Evolutionary conservation across 257 asterid species (phyloP).

Genomic region (Plantago ovata): DNA sequence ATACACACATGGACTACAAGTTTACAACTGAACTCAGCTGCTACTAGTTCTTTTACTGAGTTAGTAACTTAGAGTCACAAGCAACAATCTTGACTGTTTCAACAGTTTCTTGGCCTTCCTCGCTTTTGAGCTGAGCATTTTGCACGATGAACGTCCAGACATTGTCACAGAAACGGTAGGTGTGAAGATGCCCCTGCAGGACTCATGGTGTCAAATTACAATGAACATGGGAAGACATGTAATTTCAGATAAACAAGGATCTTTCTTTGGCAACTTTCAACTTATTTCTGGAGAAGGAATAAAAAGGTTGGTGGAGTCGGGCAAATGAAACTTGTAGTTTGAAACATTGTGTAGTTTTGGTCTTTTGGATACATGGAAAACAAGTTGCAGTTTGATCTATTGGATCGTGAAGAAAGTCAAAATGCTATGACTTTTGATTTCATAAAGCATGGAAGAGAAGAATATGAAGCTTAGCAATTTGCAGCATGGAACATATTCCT

Average conservation of each 20-base stretch:
- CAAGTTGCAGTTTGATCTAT: too few species aligned
- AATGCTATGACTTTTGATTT: too few species aligned
- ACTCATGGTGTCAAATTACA: slow-evolving; percentile 6
- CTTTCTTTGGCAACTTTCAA: too few species aligned
- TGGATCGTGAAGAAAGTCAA: too few species aligned
- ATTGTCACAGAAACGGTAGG: slow-evolving; percentile 87
- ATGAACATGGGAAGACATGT: slow-evolving; percentile 5
- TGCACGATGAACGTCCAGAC: slow-evolving; percentile 96
- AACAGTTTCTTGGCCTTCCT: slow-evolving; percentile 70
- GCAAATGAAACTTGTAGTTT: too few species aligned
- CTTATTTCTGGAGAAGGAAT: too few species aligned
- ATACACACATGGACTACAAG: slow-evolving; percentile 18
- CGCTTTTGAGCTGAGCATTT: slow-evolving; percentile 72
- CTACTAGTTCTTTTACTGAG: slow-evolving; percentile 49
- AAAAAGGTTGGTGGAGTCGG: too few species aligned
- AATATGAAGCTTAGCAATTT: too few species aligned
- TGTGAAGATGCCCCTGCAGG: slow-evolving; percentile 92
- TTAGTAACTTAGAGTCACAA: slow-evolving; percentile 77
- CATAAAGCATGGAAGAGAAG: too few species aligned
- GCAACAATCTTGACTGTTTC: slow-evolving; percentile 80
- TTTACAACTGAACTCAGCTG: neutral
- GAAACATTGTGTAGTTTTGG: too few species aligned
- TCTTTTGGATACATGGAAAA: too few species aligned
- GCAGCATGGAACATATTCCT: too few species aligned
- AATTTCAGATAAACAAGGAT: neutral